phyloP scores from a whole-genome alignment of 1,284 basidiomycete genomes.

The Pisolithus thermaeus region DNA sequence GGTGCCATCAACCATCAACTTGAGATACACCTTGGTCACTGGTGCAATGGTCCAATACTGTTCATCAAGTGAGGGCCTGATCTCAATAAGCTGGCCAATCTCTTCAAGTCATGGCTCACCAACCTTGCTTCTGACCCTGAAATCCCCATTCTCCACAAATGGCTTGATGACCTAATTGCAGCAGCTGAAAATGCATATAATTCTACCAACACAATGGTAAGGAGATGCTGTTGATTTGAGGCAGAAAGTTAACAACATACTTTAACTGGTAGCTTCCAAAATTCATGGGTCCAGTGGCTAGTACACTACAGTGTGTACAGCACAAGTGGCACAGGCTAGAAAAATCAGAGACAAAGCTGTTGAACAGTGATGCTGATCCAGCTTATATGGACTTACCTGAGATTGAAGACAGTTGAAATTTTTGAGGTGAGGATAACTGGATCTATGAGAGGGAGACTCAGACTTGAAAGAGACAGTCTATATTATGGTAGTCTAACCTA shows the following conservation, averaged over 20 bases:
- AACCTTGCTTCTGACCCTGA: too few relatives aligned
- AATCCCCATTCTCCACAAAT: not conserved
- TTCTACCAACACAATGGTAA: not conserved
- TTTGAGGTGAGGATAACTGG: too few relatives aligned
- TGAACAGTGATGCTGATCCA: not conserved
- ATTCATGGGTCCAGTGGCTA: too few relatives aligned
- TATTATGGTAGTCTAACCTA: too few relatives aligned
- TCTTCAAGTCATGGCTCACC: too few relatives aligned
- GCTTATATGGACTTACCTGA: not conserved
- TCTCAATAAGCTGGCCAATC: too few relatives aligned
- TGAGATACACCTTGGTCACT: not conserved
- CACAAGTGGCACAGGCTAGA: not conserved
- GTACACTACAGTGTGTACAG: too few relatives aligned
- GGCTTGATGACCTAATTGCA: not conserved
- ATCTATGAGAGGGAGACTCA: too few relatives aligned
- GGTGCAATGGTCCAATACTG: not conserved
- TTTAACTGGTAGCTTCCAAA: too few relatives aligned
- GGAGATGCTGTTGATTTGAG: not conserved
- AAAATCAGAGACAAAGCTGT: not conserved
- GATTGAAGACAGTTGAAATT: not conserved
- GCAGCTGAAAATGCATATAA: not conserved
- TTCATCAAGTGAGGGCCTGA: too few relatives aligned
- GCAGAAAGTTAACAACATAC: too few relatives aligned
- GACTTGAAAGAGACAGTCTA: too few relatives aligned
- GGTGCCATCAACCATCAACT: not conserved